Evolutionary conservation across 1,139 yeast species (phyloP).

Genomic region (Spencermartinsiella ligniputridi): DNA sequence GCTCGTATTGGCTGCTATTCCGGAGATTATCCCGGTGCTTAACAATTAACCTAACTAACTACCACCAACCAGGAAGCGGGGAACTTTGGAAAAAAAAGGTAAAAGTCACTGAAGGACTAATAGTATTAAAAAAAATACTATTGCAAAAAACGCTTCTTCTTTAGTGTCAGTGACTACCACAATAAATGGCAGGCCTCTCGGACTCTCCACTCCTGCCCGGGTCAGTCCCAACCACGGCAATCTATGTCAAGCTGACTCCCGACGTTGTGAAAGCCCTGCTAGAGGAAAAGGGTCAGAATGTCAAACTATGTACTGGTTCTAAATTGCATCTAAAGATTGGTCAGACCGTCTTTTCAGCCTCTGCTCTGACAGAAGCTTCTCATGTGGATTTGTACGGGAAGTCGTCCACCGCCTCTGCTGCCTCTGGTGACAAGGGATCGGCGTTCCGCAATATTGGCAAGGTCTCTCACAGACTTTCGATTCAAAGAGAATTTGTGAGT

Average conservation of each 20-base stretch:
- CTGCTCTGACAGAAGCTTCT: slow-evolving; percentile 9
- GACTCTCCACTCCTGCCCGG: neutral
- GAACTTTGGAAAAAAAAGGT: too few species aligned
- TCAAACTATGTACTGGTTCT: slow-evolving; percentile 14
- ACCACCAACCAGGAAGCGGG: too few species aligned
- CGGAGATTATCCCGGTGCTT: too few species aligned
- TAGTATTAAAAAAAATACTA: neutral
- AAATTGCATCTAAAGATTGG: slow-evolving; percentile 8
- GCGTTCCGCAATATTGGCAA: slow-evolving; percentile 18
- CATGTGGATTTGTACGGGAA: slow-evolving; percentile 10
- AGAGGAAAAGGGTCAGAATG: slow-evolving; percentile 14
- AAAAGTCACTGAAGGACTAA: too few species aligned
- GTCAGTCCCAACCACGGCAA: slow-evolving; percentile 16
- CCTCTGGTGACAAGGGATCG: slow-evolving; percentile 3
- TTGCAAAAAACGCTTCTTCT: neutral
- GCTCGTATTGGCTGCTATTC: too few species aligned
- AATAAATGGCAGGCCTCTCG: neutral
- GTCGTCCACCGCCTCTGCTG: neutral
- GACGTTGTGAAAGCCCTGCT: slow-evolving; percentile 24
- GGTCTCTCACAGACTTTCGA: slow-evolving; percentile 21
- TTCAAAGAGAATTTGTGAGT: slow-evolving; percentile 15
- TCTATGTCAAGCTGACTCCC: slow-evolving; percentile 29
- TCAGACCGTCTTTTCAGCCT: slow-evolving; percentile 4
- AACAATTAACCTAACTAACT: too few species aligned
- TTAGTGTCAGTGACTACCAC: too few species aligned